Base-by-base conservation (phyloP, 441 rosid genomes). In the Croton setiger region DNA sequence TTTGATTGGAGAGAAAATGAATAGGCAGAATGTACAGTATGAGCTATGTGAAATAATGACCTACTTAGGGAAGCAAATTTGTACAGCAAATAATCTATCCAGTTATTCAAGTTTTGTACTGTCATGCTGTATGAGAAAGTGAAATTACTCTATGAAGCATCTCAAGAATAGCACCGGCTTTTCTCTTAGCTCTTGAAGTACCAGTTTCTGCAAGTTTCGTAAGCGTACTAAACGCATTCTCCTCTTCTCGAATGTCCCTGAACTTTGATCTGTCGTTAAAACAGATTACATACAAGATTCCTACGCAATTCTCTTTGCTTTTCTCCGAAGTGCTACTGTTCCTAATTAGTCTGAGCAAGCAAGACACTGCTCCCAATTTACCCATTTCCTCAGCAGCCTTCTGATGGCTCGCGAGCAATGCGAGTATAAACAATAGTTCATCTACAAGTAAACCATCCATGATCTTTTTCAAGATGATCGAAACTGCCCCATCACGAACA, bases 171-270 rank as follows among this genome's bases (percentile, higher is more conserved):
- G 87, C 82, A 7, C 64, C 83, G 2, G 97, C 96, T 80, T 89
- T 91, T 76, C 96, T 83, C 79, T 82, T 88, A 51, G 97, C 97
- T 77, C 96, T 86, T 7, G 90, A 78, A 51, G 91, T 88, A 53
- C 97, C 98, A 67, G 76, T 79, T 49, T 75, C 77, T 4, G 89
- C 79, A 69, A 93, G 96, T 71, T 77, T 88, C 5, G 92, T 79
- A 33, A 89, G 78, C 4, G 95, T 89, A 39, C 87, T 79, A 33
- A 83, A 33, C 0, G 67, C 63, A 15, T 47, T 81, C 71, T 91
- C 97, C 64, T 91, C 96, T 72, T 87, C 90, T 76, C 78, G 81
- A 17, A 93, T 70, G 56, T 82, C 83, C 70, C 74, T 87, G 87
- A 82, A 80, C 77, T 78, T 86, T 60, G 82, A 81, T 70, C 87